A percentile compares a stretch with the other conserved stretches of the same genome.
Conservation (phyloP, 2,329 filamentous ascomycete genomes). For the Calonectria crousiana region DNA sequence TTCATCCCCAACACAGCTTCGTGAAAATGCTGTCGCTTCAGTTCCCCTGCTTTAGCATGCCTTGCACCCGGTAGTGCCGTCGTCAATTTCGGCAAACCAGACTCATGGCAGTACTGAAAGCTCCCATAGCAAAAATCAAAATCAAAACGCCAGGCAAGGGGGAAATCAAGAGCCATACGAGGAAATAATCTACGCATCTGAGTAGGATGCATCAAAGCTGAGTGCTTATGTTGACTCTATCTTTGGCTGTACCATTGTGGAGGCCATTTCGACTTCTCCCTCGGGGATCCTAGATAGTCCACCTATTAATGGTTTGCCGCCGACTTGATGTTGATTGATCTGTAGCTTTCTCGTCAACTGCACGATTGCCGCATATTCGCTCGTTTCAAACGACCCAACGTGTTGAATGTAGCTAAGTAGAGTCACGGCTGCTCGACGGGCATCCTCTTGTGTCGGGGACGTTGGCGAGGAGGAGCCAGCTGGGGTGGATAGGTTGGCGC, state of each 20-base stretch:
- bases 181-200: not conserved
- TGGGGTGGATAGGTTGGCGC: constrained; percentile 37
- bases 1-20: not conserved
- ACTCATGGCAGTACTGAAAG: not conserved
- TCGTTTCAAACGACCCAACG: constrained; percentile 78
- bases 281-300: constrained; percentile 68
- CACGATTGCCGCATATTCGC: constrained; percentile 81
- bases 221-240: constrained; percentile 46
- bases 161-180: constrained; percentile 24
- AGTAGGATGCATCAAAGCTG: not conserved
- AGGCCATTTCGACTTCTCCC: constrained; percentile 64
- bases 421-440: constrained; percentile 82
- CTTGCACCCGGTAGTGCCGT: not conserved
- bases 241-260: constrained; percentile 39
- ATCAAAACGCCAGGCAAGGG: constrained; percentile 30
- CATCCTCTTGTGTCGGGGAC: constrained; percentile 87
- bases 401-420: constrained; percentile 86
- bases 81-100: not conserved
- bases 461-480: constrained; percentile 70
- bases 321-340: constrained; percentile 66
- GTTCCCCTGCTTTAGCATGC: not conserved
- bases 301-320: constrained; percentile 53
- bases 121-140: constrained; percentile 24
- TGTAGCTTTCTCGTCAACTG: constrained; percentile 90
- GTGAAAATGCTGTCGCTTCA: not conserved